phyloP scores from a whole-genome alignment of 2,329 filamentous ascomycete genomes.

The Colletotrichum horii region DNA sequence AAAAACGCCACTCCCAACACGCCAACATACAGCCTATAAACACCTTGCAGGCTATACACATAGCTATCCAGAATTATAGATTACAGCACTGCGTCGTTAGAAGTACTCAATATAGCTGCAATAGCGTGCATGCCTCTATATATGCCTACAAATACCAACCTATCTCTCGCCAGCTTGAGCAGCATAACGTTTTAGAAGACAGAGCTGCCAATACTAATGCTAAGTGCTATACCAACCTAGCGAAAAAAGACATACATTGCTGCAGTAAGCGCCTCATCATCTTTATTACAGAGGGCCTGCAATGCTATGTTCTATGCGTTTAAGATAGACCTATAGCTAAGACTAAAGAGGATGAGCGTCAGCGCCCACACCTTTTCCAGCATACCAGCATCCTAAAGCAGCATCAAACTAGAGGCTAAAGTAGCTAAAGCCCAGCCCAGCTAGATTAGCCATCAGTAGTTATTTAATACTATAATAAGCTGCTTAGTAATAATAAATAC shows the following conservation, averaged over 20 bases:
- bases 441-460: constrained; percentile 23
- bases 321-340: constrained; percentile 16
- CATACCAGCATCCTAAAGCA: constrained; percentile 8
- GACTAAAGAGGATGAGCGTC: constrained; percentile 6
- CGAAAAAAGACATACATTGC: constrained; percentile 14
- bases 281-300: background rate
- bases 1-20: background rate
- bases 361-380: constrained; percentile 2
- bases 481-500: constrained; percentile 20
- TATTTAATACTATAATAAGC: constrained; percentile 18
- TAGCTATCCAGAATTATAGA: background rate
- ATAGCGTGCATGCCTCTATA: background rate
- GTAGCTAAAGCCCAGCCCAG: constrained; percentile 21
- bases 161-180: background rate
- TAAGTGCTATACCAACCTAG: constrained; percentile 10
- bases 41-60: background rate
- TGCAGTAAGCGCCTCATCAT: background rate
- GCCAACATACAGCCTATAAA: background rate
- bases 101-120: background rate
- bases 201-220: constrained; percentile 1
- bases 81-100: background rate
- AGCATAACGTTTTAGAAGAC: constrained; percentile 20
- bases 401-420: constrained; percentile 6
- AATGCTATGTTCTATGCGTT: constrained; percentile 21
- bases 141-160: background rate